Conservation (phyloP, 768 basidiomycete species). For the Tubosaeta brunneosetosa region DNA sequence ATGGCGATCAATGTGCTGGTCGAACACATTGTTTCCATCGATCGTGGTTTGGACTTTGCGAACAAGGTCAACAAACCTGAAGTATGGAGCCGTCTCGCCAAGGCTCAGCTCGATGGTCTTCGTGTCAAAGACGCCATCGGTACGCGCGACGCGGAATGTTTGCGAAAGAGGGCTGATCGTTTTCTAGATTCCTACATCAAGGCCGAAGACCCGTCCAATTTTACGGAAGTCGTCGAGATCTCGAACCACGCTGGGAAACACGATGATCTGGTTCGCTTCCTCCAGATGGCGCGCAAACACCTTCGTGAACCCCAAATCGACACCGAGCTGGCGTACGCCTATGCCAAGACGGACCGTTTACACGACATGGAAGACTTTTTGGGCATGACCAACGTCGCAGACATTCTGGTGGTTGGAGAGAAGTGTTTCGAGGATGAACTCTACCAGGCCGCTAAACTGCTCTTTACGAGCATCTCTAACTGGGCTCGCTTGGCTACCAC, state of each 20-base stretch:
- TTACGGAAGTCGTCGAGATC: constrained; percentile 92
- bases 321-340: constrained; percentile 96
- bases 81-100: constrained; percentile 97
- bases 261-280: constrained; percentile 90
- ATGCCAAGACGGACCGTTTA: constrained; percentile 94
- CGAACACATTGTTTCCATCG: constrained; percentile 96
- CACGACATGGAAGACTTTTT: constrained; percentile 99
- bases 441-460: constrained; percentile 92
- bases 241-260: constrained; percentile 89
- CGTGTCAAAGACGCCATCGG: constrained; percentile 98
- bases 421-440: constrained; percentile 98
- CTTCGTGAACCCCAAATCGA: constrained; percentile 97
- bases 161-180: constrained; percentile 1
- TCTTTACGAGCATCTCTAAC: constrained; percentile 97
- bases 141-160: constrained; percentile 32
- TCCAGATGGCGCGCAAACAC: constrained; percentile 98
- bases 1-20: constrained; percentile 97
- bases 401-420: constrained; percentile 94
- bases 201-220: constrained; percentile 93
- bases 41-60: constrained; percentile 93
- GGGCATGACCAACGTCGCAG: constrained; percentile 97
- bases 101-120: constrained; percentile 96
- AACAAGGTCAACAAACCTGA: constrained; percentile 94
- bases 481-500: constrained; percentile 98
- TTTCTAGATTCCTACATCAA: constrained; percentile 90